These are phyloP conservation scores for Rhizopus microsporus DNA, from an alignment of 371 early-diverging fungal genomes.

Conservation along the genomic window DNA sequence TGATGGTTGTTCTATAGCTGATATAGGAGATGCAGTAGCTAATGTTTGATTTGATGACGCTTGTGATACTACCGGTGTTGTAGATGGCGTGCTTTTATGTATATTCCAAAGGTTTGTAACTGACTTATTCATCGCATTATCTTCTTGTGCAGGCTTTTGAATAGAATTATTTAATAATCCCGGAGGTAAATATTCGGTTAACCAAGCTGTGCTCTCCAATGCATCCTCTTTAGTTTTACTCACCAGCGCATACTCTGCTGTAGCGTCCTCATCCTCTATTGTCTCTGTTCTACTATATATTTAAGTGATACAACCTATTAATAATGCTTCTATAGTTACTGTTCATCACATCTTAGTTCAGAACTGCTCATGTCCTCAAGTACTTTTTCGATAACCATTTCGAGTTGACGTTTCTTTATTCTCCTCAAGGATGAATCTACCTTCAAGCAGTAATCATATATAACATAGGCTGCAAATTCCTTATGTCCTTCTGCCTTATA, in stretches of 20 bases:
- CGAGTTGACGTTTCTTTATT: conserved; percentile 48
- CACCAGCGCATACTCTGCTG: conserved; percentile 48
- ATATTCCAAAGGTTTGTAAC: conserved; percentile 70
- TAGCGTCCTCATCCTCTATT: conserved; percentile 33
- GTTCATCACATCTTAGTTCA: conserved; percentile 5
- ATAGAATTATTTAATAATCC: conserved; percentile 14
- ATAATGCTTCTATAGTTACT: background rate
- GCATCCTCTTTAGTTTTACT: conserved; percentile 18
- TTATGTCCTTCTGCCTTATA: conserved; percentile 37
- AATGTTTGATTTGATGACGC: conserved; percentile 9
- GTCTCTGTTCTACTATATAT: conserved; percentile 16
- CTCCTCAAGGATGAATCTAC: conserved; percentile 50
- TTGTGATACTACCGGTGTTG: conserved; percentile 23
- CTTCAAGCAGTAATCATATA: conserved; percentile 52
- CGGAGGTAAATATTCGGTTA: conserved; percentile 24
- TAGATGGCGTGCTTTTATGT: conserved; percentile 30
- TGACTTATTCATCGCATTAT: conserved; percentile 76
- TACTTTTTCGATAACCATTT: conserved; percentile 49
- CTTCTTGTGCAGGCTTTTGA: conserved; percentile 51
- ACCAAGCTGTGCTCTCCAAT: conserved; percentile 18
- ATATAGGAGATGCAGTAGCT: background rate
- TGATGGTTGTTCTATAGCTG: background rate
- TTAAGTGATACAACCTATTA: too few relatives aligned
- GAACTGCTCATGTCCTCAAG: conserved; percentile 13
- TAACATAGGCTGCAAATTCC: conserved; percentile 25